A percentile compares a stretch with the other conserved stretches of the same genome.
phyloP scores from a whole-genome alignment of 148 eudicot species.

The Persicaria maculosa region DNA sequence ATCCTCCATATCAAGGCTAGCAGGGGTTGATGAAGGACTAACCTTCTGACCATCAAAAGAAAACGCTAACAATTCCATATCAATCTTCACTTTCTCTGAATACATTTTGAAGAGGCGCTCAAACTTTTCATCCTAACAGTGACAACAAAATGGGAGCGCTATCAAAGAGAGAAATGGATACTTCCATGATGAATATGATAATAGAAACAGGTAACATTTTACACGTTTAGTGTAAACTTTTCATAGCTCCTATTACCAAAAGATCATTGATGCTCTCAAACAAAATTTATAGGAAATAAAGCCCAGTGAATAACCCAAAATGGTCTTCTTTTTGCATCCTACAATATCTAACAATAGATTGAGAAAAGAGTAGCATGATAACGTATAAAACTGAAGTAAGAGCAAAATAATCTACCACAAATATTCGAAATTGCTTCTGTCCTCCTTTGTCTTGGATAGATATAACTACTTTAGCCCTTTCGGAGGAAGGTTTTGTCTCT shows the following conservation, averaged over 20 bases:
- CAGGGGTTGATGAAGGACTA: constrained; percentile 55
- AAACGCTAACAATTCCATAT: constrained; percentile 43
- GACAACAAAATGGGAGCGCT: not conserved
- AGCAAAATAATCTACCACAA: constrained; percentile 31
- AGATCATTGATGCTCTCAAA: not conserved
- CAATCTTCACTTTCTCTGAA: constrained; percentile 52
- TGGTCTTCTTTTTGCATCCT: not conserved
- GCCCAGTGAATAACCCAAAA: not conserved
- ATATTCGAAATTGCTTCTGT: constrained; percentile 50
- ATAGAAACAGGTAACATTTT: not conserved
- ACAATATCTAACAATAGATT: not conserved
- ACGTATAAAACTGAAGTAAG: not conserved
- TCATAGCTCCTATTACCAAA: not conserved
- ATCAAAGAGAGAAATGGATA: too few relatives aligned
- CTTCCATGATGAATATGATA: not conserved
- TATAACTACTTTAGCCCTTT: constrained; percentile 55
- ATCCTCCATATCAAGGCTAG: constrained; percentile 75
- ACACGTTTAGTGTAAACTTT: not conserved
- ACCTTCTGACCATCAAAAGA: constrained; percentile 84
- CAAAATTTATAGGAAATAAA: not conserved
- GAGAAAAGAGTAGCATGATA: not conserved
- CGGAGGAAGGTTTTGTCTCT: constrained; percentile 28
- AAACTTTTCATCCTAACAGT: constrained; percentile 69
- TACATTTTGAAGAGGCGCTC: constrained; percentile 68
- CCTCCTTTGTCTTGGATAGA: constrained; percentile 68